Base-by-base conservation (phyloP, 805 yeast species). In the Yarrowia porcina region DNA sequence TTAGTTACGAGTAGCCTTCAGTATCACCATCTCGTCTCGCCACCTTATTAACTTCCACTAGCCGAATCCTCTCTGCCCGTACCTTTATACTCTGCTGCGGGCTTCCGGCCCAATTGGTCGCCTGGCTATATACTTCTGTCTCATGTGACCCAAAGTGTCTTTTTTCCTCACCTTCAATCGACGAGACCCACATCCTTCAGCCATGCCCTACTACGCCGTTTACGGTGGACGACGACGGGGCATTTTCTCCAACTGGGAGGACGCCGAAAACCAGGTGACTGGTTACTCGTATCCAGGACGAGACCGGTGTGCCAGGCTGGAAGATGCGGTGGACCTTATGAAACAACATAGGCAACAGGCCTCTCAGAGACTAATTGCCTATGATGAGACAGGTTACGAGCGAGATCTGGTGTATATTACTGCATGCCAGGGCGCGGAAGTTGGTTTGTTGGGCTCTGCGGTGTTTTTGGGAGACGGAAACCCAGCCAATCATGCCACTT, bases 151-250 rank as follows among this genome's bases (percentile, higher is more conserved):
- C n/a, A n/a, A 8, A 33, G 8, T 6, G 11, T 33, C 20, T n/a
- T 33, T n/a, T 25, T n/a, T 33, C 38, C 10, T 8, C 20, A 33
- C 38, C 38, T n/a, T n/a, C 38, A 33, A 38, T 38, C 15, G 27
- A 20, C 42, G 42, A 20, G 42, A 20, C 42, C 11, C 12, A 25
- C 13, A n/a, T 9, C 17, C 4, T 36, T 39, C 17, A 10, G 10
- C 17, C 18, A 39, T 45, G 52, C 52, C 52, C 52, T 45, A 45
- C 36, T 45, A 45, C 36, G 52, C 52, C 33, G 36, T 45, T 23
- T 45, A 45, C 36, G 13, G 52, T 13, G 52, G 52, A 23, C 36
- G 52, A 17, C 18, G 52, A 28, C 18, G 52, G 20, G 52, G 36
- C 36, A 30, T 45, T 30, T 45, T 45, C 15, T 30, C 15, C 52